Evolutionary conservation across 1,139 yeast species (phyloP).

Genomic region (Suhomyces terraborum): DNA sequence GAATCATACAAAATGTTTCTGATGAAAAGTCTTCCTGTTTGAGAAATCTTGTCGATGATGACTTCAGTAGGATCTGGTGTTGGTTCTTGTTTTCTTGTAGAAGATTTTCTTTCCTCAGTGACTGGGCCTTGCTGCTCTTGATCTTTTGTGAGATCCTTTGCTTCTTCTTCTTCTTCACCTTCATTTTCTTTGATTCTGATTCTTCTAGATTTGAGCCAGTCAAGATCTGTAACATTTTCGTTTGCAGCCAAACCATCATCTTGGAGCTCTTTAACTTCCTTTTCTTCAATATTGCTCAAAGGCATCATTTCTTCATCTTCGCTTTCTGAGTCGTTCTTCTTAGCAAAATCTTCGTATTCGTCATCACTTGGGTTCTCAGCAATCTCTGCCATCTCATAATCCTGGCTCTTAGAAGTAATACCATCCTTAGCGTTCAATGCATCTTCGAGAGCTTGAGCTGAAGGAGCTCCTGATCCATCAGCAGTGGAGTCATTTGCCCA

Average conservation of each 20-base stretch:
- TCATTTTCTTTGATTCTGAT: constrained; percentile 56
- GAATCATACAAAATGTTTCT: constrained; percentile 84
- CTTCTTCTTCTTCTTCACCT: constrained; percentile 10
- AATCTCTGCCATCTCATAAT: constrained; percentile 30
- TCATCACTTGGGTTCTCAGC: constrained; percentile 62
- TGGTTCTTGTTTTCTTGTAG: constrained; percentile 3
- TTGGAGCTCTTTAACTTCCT: constrained; percentile 13
- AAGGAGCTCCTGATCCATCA: constrained; percentile 55
- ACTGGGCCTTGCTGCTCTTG: constrained; percentile 8
- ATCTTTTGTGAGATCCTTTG: constrained; percentile 19
- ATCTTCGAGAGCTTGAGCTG: constrained; percentile 42
- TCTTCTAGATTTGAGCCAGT: constrained; percentile 83
- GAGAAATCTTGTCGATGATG: constrained; percentile 48
- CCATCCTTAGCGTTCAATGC: constrained; percentile 36
- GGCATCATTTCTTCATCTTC: constrained; percentile 27
- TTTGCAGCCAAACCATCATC: constrained; percentile 43
- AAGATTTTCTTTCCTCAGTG: constrained; percentile 11
- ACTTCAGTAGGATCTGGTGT: constrained; percentile 14
- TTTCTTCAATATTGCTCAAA: constrained; percentile 19
- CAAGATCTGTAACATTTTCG: constrained; percentile 71
- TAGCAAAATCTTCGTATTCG: constrained; percentile 60
- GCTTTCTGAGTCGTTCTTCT: constrained; percentile 24
- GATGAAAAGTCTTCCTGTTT: constrained; percentile 82
- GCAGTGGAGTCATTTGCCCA: constrained; percentile 77
- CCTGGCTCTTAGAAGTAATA: constrained; percentile 11